Base-by-base conservation (phyloP, 139 green algal genomes). In the Chlamydomonas eustigma region DNA sequence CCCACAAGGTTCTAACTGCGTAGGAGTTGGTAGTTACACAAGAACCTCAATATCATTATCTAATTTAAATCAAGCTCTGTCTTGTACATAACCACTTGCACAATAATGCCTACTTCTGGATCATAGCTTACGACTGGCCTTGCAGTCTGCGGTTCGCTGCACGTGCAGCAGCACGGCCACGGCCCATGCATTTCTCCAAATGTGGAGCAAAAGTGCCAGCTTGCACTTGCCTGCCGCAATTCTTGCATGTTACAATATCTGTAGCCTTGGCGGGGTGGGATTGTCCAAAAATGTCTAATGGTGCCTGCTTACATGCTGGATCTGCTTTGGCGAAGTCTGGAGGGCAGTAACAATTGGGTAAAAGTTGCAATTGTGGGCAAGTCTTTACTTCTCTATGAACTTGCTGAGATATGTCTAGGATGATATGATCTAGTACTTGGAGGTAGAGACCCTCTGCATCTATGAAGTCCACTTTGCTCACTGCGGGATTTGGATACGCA, bases 111-210 rank as follows among this genome's bases (percentile, higher is more conserved):
- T 18, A 28, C 12, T 18, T 58, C 44, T 58, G 44, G 44, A 58
- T 58, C 69, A 25, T 5, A 25, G 33, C 0, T 81, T 63, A 78
- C 1, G 65, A 71, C 69, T 79, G 73, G 24, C 31, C 58, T 33
- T 79, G 71, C 25, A 79, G 50, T 4, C 81, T 63, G 12, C 77
- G 30, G n/a, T 39, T 83, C 6, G 79, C 79, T 37, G 75, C 78
- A 2, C 82, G 37, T 1, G 67, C 77, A 32, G 81, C 77, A 18
- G 77, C 77, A 1, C 86, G 52, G 35, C 88, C 90, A 76, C 88
- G 84, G 50, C 87, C 90, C 77, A 94, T 92, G 80, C 91, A 95
- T 77, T 95, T 94, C 36, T 95, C 91, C 4, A 95, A 84, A 73
- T 95, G 91, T 18, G 90, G 90, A 0, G 90, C 90, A 79, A 93